These are phyloP conservation scores for Arabidopsis hybrid DNA, from an alignment of 441 rosid species.

Conservation along the genomic window DNA sequence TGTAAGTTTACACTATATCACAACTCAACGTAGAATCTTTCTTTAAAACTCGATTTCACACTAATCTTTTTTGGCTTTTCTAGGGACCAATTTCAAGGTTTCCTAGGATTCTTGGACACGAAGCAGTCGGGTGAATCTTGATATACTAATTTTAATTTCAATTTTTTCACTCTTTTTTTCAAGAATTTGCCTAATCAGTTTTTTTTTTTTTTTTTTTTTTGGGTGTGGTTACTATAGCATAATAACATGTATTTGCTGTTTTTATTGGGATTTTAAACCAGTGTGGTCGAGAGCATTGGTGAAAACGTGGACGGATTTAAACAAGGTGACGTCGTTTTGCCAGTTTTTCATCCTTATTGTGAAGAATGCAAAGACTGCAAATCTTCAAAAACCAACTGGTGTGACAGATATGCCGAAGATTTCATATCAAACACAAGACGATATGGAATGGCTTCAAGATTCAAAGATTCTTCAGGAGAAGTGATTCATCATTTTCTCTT, in stretches of 20 bases:
- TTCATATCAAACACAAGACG: constrained; percentile 45
- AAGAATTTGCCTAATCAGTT: background rate
- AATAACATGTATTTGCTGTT: no score
- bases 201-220: background rate
- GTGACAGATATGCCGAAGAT: constrained; percentile 38
- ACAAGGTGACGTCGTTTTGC: constrained; percentile 64
- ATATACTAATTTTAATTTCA: background rate
- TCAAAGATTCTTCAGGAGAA: constrained; percentile 63
- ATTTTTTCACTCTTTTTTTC: background rate
- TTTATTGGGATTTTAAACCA: constrained; percentile 11
- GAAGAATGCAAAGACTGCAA: constrained; percentile 62
- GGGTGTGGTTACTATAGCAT: background rate
- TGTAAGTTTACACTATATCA: constrained; percentile 40
- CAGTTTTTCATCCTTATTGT: constrained; percentile 62
- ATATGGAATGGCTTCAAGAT: constrained; percentile 58
- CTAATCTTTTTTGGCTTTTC: background rate
- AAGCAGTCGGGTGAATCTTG: constrained; percentile 65
- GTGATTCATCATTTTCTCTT: constrained; percentile 54
- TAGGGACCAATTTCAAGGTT: constrained; percentile 54
- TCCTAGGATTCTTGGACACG: constrained; percentile 75
- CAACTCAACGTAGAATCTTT: background rate
- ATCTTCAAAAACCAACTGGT: constrained; percentile 59
- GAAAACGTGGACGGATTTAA: constrained; percentile 60
- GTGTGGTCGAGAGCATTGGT: constrained; percentile 84
- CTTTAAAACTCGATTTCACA: background rate